Base-by-base conservation (phyloP, 495 filamentous ascomycete species). In the Hyaloscypha bicolor region DNA sequence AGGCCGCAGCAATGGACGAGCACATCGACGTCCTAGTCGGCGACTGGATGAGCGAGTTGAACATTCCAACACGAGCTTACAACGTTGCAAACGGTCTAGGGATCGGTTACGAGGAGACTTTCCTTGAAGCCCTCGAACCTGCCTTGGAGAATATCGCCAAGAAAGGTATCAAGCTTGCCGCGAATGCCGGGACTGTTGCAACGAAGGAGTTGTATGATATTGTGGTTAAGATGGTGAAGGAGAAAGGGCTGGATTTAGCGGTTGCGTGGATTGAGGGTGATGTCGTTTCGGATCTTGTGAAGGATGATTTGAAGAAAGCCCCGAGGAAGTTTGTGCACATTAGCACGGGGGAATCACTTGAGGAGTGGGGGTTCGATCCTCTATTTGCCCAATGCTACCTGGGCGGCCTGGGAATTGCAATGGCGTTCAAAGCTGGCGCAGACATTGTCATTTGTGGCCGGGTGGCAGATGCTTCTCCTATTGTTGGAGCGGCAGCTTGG, bases 381-480 rank as follows among this genome's bases (percentile, higher is more conserved):
- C 82, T 88, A 30, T 82, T 78, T 66, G 84, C 85, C 9, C 82
- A 84, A 62, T 79, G 79, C 21, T 72, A 88, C 69, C 79, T 88
- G 0, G 85, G 85, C 9, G 81, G 79, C 12, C 69, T 79, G 5
- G 84, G 81, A 0, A 83, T 88, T 48, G 80, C 78, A 0, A 77
- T 76, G 11, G 85, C 80, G 21, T 68, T 88, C 2, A 72, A 77
- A 29, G 73, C 79, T 14, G 85, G 85, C 14, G 84, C 84, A 0
- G 84, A 87, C 63, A 87, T 88, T 60, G 83, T 88, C 60, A 77
- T 88, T 25, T 85, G 81, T 63, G 85, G 85, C 52, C 79, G 85
- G 33, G 84, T 86, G 1, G 79, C 83, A 2, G 84, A 87, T 72
- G 85, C 85, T 57, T 79, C 81, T 0, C 83, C 82, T 2, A 79